Evolutionary conservation across 1,139 yeast genomes (phyloP).

Genomic region (Yamadazyma atmosphaerica): DNA sequence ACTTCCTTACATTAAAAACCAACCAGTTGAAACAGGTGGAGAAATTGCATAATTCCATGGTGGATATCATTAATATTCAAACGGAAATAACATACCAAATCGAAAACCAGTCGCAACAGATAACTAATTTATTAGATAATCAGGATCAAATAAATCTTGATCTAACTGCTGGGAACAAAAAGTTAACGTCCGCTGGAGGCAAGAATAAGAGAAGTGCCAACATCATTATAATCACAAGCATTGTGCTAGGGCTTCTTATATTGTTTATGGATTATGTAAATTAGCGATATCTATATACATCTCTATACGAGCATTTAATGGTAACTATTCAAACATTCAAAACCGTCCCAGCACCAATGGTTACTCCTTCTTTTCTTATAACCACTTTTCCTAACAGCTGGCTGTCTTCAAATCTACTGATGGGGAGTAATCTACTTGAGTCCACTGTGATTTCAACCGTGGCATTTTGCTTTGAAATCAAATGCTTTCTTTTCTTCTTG

Average conservation of each 20-base stretch:
- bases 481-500: constrained; percentile 49
- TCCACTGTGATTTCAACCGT: constrained; percentile 64
- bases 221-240: constrained; percentile 59
- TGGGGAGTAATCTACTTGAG: constrained; percentile 57
- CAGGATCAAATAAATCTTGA: constrained; percentile 72
- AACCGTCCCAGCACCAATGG: constrained; percentile 85
- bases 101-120: constrained; percentile 72
- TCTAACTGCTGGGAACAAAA: constrained; percentile 71
- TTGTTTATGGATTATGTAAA: constrained; percentile 63
- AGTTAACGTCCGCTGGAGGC: constrained; percentile 67
- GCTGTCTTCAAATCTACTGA: constrained; percentile 59
- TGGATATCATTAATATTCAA: constrained; percentile 79
- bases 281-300: constrained; percentile 17
- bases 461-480: constrained; percentile 74
- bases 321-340: constrained; percentile 15
- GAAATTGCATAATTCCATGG: constrained; percentile 72
- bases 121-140: constrained; percentile 64
- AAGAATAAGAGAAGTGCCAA: constrained; percentile 72
- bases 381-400: constrained; percentile 78
- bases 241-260: constrained; percentile 61
- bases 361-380: constrained; percentile 78
- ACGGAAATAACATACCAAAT: constrained; percentile 76
- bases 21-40: constrained; percentile 70
- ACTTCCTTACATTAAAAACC: constrained; percentile 57
- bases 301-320: too few relatives aligned